Base-by-base conservation (phyloP, 108 stramenopile genomes). In the Skeletonema menzelii region DNA sequence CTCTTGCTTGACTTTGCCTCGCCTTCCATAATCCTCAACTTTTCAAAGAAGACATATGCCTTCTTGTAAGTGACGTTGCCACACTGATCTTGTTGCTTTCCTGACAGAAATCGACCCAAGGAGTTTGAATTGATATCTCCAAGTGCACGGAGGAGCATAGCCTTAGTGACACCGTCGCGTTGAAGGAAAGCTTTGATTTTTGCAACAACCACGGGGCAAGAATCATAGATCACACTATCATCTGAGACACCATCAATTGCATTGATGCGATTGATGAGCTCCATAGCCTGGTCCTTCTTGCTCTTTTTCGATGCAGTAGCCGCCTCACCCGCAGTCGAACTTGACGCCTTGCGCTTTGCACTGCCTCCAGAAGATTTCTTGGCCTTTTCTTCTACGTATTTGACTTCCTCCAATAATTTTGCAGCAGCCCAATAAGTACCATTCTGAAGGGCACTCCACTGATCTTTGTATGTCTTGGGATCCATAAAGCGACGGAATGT, bases 41-140 rank as follows among this genome's bases (percentile, higher is more conserved):
- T 83, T 42, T 83, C 82, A 66, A 83, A 75, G 69, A 83, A 83
- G 26, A 63, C 63, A 17, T 66, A 83, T 2, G 61, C 82, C 6
- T 11, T n/a, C 20, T 56, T 58, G 67, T 79, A 83, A 1, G 76
- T 67, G 7, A 73, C 44, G 30, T 79, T 79, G 15, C 67, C 82
- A 58, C 73, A 75, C 56, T 79, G 77, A 57, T 83, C 77, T 56
- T 83, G 82, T 15, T 78, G 49, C 27, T 79, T 79, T 17, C 71
- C 77, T 3, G 53, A 17, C 11, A 83, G 37, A 14, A 79, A 83
- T 6, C 20, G 37, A 20, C 12, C 17, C 24, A 83, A 68, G 26
- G 77, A 75, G 68, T 79, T 69, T 17, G 11, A 27, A 20, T 83
- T 73, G 57, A 79, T 44, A 32, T 65, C 44, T 30, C 67, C 75